Conservation (phyloP, 1,139 yeast species). For the Debaryomyces psychrophilus region DNA sequence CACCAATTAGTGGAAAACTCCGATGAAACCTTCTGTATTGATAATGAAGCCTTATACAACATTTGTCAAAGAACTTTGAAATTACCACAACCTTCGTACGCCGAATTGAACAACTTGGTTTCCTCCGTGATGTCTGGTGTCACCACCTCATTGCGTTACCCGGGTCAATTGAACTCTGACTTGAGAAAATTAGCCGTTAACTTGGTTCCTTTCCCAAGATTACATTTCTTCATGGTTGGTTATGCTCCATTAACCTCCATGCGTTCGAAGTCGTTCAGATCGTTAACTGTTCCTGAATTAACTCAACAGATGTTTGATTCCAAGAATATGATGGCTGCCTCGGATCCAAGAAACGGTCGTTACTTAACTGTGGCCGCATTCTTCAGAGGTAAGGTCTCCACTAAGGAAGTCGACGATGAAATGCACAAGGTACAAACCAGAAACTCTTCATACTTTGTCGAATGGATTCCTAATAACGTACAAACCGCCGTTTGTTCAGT, state of each 20-base stretch:
- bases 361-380: conserved; percentile 93
- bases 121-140: conserved; percentile 94
- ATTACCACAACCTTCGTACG: conserved; percentile 75
- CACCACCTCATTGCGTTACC: conserved; percentile 85
- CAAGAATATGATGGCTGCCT: conserved; percentile 93
- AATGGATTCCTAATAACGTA: conserved; percentile 96
- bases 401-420: conserved; percentile 92
- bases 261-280: conserved; percentile 79
- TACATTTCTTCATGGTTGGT: conserved; percentile 94
- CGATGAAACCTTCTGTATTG: conserved; percentile 93
- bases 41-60: conserved; percentile 88
- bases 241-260: conserved; percentile 87
- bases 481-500: conserved; percentile 93
- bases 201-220: conserved; percentile 91
- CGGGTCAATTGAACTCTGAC: conserved; percentile 92
- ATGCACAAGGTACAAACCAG: conserved; percentile 84
- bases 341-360: conserved; percentile 88
- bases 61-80: conserved; percentile 86
- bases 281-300: conserved; percentile 84
- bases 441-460: conserved; percentile 82
- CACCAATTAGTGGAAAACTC: conserved; percentile 89
- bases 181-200: conserved; percentile 89
- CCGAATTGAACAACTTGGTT: conserved; percentile 77
- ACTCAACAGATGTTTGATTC: conserved; percentile 93
- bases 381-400: conserved; percentile 90